Evolutionary conservation across 345 rosid genomes (phyloP), one percentile per base, ranked within the genome.

Genomic region (Citrus glauca): DNA sequence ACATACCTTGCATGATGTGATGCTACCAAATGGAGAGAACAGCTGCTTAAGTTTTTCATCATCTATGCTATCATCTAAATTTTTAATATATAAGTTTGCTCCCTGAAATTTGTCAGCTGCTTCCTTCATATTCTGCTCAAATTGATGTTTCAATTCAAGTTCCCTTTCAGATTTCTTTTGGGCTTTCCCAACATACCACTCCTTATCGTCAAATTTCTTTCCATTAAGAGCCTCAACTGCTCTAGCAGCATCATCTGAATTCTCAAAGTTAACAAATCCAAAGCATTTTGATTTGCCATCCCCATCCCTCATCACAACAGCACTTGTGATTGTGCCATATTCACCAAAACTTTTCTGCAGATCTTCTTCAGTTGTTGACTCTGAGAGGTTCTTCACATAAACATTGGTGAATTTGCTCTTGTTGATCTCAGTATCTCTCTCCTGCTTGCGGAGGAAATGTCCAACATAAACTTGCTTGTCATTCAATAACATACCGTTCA

Each of bases 381-480:
- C 97, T 1, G 95, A 77, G 33, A 96, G 88, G 83, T 94, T 94
- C 86, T 96, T 96, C 74, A 96, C 93, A 85, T 86, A 96, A 30
- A 96, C 95, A 63, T 94, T 96, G 83, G 91, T 96, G 87, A 96
- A 94, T 72, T 80, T 91, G 11, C 85, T 78, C 76, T 80, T 84
- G 81, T 78, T 89, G 42, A 67, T 38, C 30, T 77, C 74, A 73
- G 87, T 77, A 0, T 96, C 99, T 84, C 99, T 89, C 81, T 94
- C 99, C 84, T 95, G 96, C 83, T 89, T 95, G 81, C 93, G 93
- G 66, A 95, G 91, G 83, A 96, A 96, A 5, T 92, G 99, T 32
- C 98, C 99, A 3, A 96, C 99, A 76, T 84, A 94, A 71, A 96
- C 98, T 90, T 90, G 98, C 86, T 96, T 96, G 79, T 93, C 99